Percentiles rank a stretch among this genome's conserved stretches.
phyloP scores from a whole-genome alignment of 2,329 filamentous ascomycete genomes.

The Beauveria caledonica region DNA sequence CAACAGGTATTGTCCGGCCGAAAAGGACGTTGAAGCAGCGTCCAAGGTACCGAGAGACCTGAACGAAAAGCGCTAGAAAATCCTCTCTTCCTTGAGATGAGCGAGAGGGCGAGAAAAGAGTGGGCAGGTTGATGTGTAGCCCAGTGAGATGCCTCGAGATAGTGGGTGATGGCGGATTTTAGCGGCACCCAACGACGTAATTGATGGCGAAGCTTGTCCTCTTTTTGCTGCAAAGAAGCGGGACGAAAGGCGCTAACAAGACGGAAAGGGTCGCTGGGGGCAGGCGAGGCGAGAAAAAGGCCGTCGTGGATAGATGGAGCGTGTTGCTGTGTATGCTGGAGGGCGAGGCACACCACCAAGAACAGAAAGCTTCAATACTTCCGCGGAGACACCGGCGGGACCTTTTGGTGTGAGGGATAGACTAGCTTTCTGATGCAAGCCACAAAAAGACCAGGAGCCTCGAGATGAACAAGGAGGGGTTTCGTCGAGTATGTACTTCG shows the following conservation, averaged over 20 bases:
- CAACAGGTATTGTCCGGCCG: neutral
- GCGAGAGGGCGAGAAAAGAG: neutral
- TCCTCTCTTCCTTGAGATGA: neutral
- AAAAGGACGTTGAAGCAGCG: neutral
- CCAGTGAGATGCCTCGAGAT: conserved; percentile 11
- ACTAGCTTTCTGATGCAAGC: conserved; percentile 5
- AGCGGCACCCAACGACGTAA: conserved; percentile 11
- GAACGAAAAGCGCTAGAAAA: conserved; percentile 1
- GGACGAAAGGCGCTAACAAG: conserved; percentile 5
- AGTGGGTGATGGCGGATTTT: conserved; percentile 9
- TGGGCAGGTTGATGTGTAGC: neutral
- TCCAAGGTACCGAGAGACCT: neutral
- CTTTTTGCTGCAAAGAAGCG: conserved; percentile 1
- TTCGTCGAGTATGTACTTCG: neutral
- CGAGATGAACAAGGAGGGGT: neutral
- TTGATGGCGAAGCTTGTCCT: conserved; percentile 8
- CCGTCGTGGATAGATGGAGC: neutral
- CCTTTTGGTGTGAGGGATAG: neutral
- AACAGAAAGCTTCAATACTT: neutral
- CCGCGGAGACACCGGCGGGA: conserved; percentile 6
- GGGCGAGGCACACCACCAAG: neutral
- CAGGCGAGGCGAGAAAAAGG: conserved; percentile 2
- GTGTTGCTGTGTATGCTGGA: neutral
- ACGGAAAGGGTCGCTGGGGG: neutral
- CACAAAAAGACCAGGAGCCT: neutral